Conservation (phyloP, 768 basidiomycete genomes). For the Jaapia argillacea region DNA sequence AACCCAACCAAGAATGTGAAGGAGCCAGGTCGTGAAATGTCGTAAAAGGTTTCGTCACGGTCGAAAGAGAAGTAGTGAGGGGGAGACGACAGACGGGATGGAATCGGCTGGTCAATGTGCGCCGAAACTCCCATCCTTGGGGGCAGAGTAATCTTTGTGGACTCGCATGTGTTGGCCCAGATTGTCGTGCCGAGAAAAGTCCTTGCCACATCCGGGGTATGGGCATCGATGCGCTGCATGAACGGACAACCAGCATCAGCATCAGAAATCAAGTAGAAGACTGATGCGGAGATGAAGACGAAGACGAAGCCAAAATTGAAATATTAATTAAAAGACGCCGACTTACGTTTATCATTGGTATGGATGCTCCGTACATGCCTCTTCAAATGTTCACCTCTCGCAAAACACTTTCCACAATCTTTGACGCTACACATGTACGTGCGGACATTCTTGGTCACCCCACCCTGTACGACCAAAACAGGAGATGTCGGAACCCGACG, state of each 20-base stretch:
- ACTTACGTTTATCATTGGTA: constrained; percentile 87
- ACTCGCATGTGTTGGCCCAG: constrained; percentile 84
- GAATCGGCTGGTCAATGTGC: too few species aligned
- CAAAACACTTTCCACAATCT: constrained; percentile 84
- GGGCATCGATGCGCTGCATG: constrained; percentile 69
- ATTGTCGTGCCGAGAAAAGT: constrained; percentile 83
- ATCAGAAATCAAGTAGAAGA: constrained; percentile 5
- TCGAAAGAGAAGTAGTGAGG: too few species aligned
- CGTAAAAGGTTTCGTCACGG: too few species aligned
- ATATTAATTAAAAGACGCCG: constrained; percentile 4
- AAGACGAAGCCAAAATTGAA: too few species aligned
- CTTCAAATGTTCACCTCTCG: constrained; percentile 84
- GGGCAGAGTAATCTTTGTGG: constrained; percentile 33
- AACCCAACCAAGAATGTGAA: too few species aligned
- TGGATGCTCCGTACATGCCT: constrained; percentile 84
- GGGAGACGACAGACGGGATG: too few species aligned
- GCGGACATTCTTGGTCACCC: constrained; percentile 15
- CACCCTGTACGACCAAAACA: not conserved
- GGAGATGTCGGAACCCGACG: constrained; percentile 46
- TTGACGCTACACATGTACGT: constrained; percentile 69
- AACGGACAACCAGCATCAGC: constrained; percentile 3
- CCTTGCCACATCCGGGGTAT: constrained; percentile 71
- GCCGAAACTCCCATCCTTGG: not conserved
- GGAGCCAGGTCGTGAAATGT: too few species aligned
- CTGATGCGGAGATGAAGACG: too few species aligned